Evolutionary conservation across 495 filamentous ascomycete species (phyloP).

Genomic region (Aspergillus nidulans): DNA sequence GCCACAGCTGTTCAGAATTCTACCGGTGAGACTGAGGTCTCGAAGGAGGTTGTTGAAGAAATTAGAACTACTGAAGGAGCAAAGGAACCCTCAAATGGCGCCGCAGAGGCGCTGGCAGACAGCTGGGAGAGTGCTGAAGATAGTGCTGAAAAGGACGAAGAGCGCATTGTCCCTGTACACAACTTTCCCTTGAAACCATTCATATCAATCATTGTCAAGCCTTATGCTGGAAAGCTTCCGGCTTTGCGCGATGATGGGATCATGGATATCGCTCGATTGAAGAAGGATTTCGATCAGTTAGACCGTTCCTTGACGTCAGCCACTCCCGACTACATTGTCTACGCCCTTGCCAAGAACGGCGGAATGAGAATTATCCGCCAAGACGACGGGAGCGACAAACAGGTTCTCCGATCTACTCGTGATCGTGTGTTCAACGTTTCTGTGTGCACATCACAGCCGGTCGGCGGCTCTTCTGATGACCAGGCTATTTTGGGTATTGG

Average conservation of each 20-base stretch:
- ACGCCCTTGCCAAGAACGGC: slow-evolving; percentile 85
- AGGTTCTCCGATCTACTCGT: slow-evolving; percentile 78
- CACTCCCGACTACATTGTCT: slow-evolving; percentile 87
- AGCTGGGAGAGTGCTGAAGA: slow-evolving; percentile 85
- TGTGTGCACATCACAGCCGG: slow-evolving; percentile 57
- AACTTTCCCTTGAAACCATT: slow-evolving; percentile 96
- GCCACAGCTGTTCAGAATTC: slow-evolving; percentile 34
- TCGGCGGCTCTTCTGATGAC: slow-evolving; percentile 41
- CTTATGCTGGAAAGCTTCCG: slow-evolving; percentile 36
- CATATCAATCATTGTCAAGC: slow-evolving; percentile 63
- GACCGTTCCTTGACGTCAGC: slow-evolving; percentile 89
- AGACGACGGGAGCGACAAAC: slow-evolving; percentile 82
- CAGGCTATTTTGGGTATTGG: slow-evolving; percentile 88
- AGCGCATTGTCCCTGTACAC: slow-evolving; percentile 68
- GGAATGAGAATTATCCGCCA: slow-evolving; percentile 91
- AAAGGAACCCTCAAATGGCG: slow-evolving; percentile 51
- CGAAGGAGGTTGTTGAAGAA: slow-evolving; percentile 22
- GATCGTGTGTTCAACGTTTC: slow-evolving; percentile 95
- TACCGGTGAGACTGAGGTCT: not conserved
- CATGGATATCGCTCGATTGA: slow-evolving; percentile 84
- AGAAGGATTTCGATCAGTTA: slow-evolving; percentile 96
- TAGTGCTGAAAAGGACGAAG: slow-evolving; percentile 61
- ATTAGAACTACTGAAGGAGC: slow-evolving; percentile 53
- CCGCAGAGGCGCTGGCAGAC: slow-evolving; percentile 53
- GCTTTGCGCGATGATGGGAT: slow-evolving; percentile 65